phyloP scores from a whole-genome alignment of 768 basidiomycete genomes.

The Phylloporus sp. region DNA sequence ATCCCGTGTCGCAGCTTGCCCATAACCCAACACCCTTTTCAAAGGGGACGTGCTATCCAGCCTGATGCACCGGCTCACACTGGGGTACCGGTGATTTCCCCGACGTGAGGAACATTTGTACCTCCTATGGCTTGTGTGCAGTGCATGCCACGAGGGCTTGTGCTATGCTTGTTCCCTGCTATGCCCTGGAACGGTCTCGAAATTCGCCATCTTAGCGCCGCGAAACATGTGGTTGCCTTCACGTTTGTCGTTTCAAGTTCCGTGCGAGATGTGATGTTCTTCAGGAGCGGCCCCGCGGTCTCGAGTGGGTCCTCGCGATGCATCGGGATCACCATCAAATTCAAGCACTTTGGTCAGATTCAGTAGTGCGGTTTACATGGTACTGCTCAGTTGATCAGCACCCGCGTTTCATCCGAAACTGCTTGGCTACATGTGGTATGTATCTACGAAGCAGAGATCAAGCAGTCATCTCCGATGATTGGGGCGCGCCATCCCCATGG shows the following conservation, averaged over 20 bases:
- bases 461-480: neutral
- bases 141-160: conserved; percentile 1
- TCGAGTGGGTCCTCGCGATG: conserved; percentile 1
- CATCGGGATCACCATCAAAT: conserved; percentile 13
- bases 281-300: neutral
- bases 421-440: neutral
- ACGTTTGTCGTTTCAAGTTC: conserved; percentile 7
- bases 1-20: conserved; percentile 18
- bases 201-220: conserved; percentile 4
- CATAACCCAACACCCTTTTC: conserved; percentile 20
- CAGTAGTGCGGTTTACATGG: neutral
- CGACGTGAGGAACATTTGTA: neutral
- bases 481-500: neutral
- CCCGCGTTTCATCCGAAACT: conserved; percentile 8
- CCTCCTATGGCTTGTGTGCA: conserved; percentile 4
- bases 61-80: conserved; percentile 4
- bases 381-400: neutral
- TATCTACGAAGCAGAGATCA: neutral
- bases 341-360: conserved; percentile 10
- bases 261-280: conserved; percentile 6
- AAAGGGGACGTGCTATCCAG: conserved; percentile 6
- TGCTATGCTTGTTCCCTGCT: conserved; percentile 13
- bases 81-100: conserved; percentile 2
- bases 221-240: conserved; percentile 9
- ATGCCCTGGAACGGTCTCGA: conserved; percentile 3